Conservation (phyloP, 2,329 filamentous ascomycete genomes). For the Phyllosticta ampelicida region DNA sequence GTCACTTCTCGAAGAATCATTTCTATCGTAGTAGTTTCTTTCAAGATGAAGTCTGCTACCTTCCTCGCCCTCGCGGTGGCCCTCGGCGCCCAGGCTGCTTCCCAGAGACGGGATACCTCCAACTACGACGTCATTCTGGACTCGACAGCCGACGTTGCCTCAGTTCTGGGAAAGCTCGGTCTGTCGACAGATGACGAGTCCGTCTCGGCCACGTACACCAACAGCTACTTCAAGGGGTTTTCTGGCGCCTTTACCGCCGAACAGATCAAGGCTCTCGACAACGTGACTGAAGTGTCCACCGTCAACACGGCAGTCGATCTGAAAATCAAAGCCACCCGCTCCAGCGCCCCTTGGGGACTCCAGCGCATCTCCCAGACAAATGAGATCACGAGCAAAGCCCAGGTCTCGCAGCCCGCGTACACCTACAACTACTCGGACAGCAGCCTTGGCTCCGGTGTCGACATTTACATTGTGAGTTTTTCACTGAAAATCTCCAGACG, state of each 20-base stretch:
- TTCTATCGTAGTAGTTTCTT: neutral
- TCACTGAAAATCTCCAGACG: neutral
- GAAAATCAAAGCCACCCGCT: constrained; percentile 23
- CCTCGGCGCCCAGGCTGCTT: constrained; percentile 2
- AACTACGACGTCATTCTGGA: constrained; percentile 6
- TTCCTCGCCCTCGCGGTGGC: constrained; percentile 3
- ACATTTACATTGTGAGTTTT: constrained; percentile 44
- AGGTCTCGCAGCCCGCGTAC: constrained; percentile 22
- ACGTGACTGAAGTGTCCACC: constrained; percentile 7
- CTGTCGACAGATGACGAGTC: constrained; percentile 1
- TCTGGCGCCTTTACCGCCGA: constrained; percentile 8
- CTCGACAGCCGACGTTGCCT: neutral
- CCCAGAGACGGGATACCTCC: constrained; percentile 2
- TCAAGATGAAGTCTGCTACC: constrained; percentile 6
- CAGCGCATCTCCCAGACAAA: constrained; percentile 28
- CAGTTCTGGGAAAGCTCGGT: constrained; percentile 3
- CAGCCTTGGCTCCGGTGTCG: constrained; percentile 17
- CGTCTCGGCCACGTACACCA: constrained; percentile 8
- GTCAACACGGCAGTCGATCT: constrained; percentile 3
- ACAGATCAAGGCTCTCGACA: neutral
- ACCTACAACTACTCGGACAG: constrained; percentile 6
- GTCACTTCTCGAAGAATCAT: neutral
- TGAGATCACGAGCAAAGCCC: constrained; percentile 15
- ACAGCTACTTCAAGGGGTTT: constrained; percentile 8
- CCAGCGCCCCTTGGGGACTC: constrained; percentile 31